Base-by-base conservation (phyloP, 495 filamentous ascomycete genomes). In the Aspergillus carlsbadensis region DNA sequence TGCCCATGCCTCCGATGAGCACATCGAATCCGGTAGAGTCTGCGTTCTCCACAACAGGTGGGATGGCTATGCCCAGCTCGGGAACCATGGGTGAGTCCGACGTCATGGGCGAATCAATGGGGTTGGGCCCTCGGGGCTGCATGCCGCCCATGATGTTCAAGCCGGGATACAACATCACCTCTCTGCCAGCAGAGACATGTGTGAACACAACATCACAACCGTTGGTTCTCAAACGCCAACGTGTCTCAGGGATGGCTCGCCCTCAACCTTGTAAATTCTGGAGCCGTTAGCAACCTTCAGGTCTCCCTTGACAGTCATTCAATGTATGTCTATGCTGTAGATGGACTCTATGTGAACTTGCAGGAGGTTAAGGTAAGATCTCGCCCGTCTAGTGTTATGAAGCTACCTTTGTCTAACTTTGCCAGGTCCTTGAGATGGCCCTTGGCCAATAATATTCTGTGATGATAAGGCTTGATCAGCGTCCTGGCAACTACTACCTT, bases 391-490 rank as follows among this genome's bases (percentile, higher is more conserved):
- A 44, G 6, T 14, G 17, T 29, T 29, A 29, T 29, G 10, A 44
- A 11, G 20, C 17, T 11, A 18, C 41, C 41, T 20, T 11, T 8
- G 22, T 10, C 35, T 57, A 39, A 52, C 18, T 18, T 24, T 35
- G 11, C 10, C 24, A 64, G 61, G 59, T 61, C 3, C 54, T 64
- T 13, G 35, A 41, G 17, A 57, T 64, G 10, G 35, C 46, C 6
- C 47, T 64, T 31, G 61, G 61, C 42, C 59, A 64, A 43, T 43
- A 59, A 8, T 64, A 64, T 54, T 64, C 61, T 22, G 61, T 64
- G 15, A 64, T 64, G 59, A 54, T 64, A 15, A 46, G 44, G 50
- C 59, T 64, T 21, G 39, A 64, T 37, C 61, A 64, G 40, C 24
- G 7, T 45, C 59, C 61, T 14, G 60, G 60, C 11, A 31, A 58